Evolutionary conservation across 441 rosid genomes (phyloP), one percentile per base, ranked within the genome.

Genomic region (Arabidopsis hybrid): DNA sequence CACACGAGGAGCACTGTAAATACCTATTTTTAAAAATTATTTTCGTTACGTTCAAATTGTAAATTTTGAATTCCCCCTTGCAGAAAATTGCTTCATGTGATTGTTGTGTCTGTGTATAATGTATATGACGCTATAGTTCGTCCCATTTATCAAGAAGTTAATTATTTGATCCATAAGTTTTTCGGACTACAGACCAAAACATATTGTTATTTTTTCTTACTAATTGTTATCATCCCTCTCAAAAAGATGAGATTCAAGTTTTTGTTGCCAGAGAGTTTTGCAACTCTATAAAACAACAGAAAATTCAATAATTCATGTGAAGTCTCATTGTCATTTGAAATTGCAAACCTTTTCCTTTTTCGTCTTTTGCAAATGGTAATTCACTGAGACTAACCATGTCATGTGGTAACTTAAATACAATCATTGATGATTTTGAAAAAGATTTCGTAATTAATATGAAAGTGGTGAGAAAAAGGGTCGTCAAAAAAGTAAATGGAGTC

Each of bases 401-500:
- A 21, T 21, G 26, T 21, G 26, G 26, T 21, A 21, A 21, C 26
- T 21, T 21, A 21, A 21, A 21, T 21, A 21, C 26, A 21, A 21
- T 21, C 26, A 21, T 21, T 21, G 26, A 21, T 21, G 26, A 21
- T 21, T 21, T 21, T 21, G 26, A 21, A 21, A 21, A 21, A 21
- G 32, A 31, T 0, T 31, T 31, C 4, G 7, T 36, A 59, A 16
- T 59, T 35, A 59, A 60, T 17, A 61, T 26, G 62, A 49, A 46
- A 71, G 40, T 65, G 74, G 50, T 62, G 49, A 57, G 71, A 21
- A 29, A 45, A 77, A 67, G 50, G 75, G 76, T 81, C 69, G 79
- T 75, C 65, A 80, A 75, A 75, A 67, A 67, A 60, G 65, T 47
- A 6, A 60, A 74, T 61, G 46, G 43, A 32, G 85, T 85, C 79